A percentile compares a stretch with the other conserved stretches of the same genome.
Conservation (phyloP, 192 early-diverging fungal species). For the Mortierella claussenii region DNA sequence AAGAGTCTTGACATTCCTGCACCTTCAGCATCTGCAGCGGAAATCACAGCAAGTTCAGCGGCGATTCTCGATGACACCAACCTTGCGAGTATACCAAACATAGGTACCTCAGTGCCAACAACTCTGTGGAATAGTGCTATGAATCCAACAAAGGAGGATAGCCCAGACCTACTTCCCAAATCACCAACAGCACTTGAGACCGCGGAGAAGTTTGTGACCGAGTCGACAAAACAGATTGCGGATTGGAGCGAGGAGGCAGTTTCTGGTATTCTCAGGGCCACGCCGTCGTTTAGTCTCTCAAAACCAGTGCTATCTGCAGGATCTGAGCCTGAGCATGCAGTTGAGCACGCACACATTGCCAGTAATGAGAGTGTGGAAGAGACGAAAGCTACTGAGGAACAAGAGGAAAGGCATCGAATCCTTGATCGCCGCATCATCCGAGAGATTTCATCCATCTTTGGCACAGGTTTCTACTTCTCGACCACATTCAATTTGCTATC, state of each 20-base stretch:
- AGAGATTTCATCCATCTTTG: conserved; percentile 60
- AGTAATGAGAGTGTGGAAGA: background rate
- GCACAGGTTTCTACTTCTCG: conserved; percentile 60
- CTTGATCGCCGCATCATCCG: conserved; percentile 60
- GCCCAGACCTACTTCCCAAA: conserved; percentile 3
- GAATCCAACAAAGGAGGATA: background rate
- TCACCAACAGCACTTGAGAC: conserved; percentile 23
- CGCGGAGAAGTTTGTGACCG: conserved; percentile 22
- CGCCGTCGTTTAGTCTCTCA: conserved; percentile 16
- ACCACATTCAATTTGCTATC: conserved; percentile 44
- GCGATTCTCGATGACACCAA: background rate
- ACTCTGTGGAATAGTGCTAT: no score
- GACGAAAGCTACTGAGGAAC: conserved; percentile 6
- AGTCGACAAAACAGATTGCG: conserved; percentile 28
- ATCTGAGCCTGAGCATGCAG: background rate
- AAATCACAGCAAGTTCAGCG: background rate
- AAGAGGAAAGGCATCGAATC: conserved; percentile 32
- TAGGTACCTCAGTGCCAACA: no score
- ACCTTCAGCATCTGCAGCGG: background rate
- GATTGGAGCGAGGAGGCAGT: conserved; percentile 30
- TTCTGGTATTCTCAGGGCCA: conserved; percentile 26
- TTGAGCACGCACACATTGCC: background rate
- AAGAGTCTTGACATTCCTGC: conserved; percentile 1
- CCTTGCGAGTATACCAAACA: background rate
- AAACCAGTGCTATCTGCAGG: no score